A percentile compares a stretch with the other conserved stretches of the same genome.
Evolutionary conservation across 2,329 filamentous ascomycete species (phyloP).

Genomic region (Paecilomyces sp.): DNA sequence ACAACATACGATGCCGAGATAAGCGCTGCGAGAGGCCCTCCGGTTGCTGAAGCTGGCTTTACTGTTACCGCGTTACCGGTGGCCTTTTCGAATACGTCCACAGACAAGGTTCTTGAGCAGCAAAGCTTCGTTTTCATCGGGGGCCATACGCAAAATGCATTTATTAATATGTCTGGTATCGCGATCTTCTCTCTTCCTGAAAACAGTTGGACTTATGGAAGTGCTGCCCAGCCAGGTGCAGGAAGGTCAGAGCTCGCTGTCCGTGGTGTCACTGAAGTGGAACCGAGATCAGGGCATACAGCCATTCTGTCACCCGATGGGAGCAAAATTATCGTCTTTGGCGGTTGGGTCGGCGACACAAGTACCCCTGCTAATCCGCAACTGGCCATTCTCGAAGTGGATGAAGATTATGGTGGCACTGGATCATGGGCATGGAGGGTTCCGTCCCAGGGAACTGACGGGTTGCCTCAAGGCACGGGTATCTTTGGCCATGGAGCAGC

Average conservation of each 20-base stretch:
- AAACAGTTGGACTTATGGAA: constrained; percentile 76
- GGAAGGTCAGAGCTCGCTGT: constrained; percentile 52
- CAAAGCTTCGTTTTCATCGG: constrained; percentile 75
- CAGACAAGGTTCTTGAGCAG: constrained; percentile 60
- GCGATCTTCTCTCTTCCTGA: constrained; percentile 83
- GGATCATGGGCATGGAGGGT: constrained; percentile 38
- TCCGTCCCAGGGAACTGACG: constrained; percentile 29
- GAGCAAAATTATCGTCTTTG: constrained; percentile 66
- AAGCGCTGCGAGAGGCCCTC: constrained; percentile 52
- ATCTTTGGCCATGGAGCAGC: constrained; percentile 56
- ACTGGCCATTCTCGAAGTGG: constrained; percentile 68
- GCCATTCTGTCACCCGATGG: constrained; percentile 76
- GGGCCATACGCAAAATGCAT: constrained; percentile 74
- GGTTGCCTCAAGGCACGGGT: constrained; percentile 38
- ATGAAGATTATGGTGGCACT: constrained; percentile 58
- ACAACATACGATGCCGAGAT: constrained; percentile 38
- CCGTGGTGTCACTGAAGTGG: constrained; percentile 47
- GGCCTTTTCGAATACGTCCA: constrained; percentile 60
- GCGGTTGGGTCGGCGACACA: constrained; percentile 87
- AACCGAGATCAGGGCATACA: constrained; percentile 84
- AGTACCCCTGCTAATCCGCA: constrained; percentile 72
- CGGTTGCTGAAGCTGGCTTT: constrained; percentile 80
- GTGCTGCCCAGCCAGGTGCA: constrained; percentile 43
- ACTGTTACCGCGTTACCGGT: constrained; percentile 67
- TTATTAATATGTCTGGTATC: constrained; percentile 90